Evolutionary conservation across 2,329 filamentous ascomycete species (phyloP), one percentile per base, ranked within the genome.

Genomic region (Septoria linicola): DNA sequence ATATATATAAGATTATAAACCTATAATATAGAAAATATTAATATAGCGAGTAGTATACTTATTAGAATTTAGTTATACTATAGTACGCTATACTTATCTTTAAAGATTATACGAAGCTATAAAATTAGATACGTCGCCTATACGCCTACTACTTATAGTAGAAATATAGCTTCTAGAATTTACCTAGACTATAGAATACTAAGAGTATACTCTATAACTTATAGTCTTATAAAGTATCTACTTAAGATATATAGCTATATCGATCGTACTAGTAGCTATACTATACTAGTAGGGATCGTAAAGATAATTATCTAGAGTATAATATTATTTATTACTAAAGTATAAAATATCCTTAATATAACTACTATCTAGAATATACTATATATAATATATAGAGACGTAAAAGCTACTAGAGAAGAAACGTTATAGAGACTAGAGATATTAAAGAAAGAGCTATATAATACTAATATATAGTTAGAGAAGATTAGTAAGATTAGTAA

Each of bases 181-280:
- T n/a, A n/a, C n/a, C n/a, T n/a, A n/a, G n/a, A n/a, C n/a, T n/a
- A n/a, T n/a, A n/a, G 16, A 39, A 50, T 50, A 44, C 40, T 27
- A 23, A 49, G 40, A 50, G 47, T 25, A 50, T 31, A 31, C 47
- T 30, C 20, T 43, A 27, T 11, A 35, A 49, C 46, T 49, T 30
- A 49, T 49, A 19, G 23, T 41, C 46, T 49, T 30, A 49, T 49
- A 19, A 49, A 49, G 37, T 36, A 49, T 27, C 46, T 49, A 36
- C 47, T 50, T 19, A 27, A 49, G 39, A 50, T 17, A 42, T 20
- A 31, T 20, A 13, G 47, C 47, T 50, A 21, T 50, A 50, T 50
- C 19, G 19, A 50, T 42, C 31, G 31, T 21, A 50, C 47, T 50
- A 31, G 39, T n/a, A 50, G 47, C 16, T 37, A 39, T 21, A 43